Evolutionary conservation across 495 filamentous ascomycete genomes (phyloP), one percentile per base, ranked within the genome.

Genomic region (Penicillium ucsense): DNA sequence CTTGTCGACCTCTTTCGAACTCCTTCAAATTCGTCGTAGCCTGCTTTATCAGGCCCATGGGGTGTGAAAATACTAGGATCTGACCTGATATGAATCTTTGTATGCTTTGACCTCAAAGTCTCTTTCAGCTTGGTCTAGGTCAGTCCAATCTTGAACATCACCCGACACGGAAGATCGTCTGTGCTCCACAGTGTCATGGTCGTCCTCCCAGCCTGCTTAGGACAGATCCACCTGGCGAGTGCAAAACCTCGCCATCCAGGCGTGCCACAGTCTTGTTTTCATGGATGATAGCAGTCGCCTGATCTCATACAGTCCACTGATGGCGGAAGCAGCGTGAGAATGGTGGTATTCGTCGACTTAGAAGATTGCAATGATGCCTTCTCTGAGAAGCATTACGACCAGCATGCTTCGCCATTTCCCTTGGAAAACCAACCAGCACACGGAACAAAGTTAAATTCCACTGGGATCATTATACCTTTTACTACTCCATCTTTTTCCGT

Each of bases 311-410:
- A 43, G 27, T 47, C 45, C 47, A 57, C 56, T 46, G 48, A 61
- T 63, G 60, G 59, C 52, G 55, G 49, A 31, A 62, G 41, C 61
- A 68, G 51, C 31, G 20, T 20, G 20, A 20, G 20, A 20, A 73
- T 73, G 70, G 70, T 73, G 51, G 67, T 71, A 27, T 73, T 73
- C 57, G 64, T 73, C 53, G 68, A 73, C 54, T 60, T 68, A 38
- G 68, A 20, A 20, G 20, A 71, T 28, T 47, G 56, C 36, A 65
- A 71, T 61, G 53, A 41, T n/a, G 29, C 54, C 36, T 57, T 63
- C 49, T 41, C 57, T 40, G 51, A 57, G 35, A 56, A 56, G 54
- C 53, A 44, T 28, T 20, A 20, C 20, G 20, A 20, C 20, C 32
- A 43, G 12, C 41, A 48, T 12, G 44, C 49, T 36, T 53, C 54